phyloP scores from a whole-genome alignment of 2,329 filamentous ascomycete genomes.

The Xylariaceae sp. region DNA sequence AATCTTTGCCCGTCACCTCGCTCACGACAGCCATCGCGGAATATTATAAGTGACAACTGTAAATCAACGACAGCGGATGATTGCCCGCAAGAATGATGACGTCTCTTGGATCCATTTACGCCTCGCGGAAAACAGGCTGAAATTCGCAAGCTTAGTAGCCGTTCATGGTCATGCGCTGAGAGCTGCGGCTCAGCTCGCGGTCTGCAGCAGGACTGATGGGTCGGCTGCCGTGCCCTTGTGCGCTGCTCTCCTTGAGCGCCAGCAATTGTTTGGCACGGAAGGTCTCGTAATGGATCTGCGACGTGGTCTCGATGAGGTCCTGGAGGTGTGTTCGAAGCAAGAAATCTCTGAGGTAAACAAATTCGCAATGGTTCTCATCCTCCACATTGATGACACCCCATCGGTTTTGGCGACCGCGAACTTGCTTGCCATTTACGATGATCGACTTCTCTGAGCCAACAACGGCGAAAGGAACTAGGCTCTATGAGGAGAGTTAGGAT shows the following conservation, averaged over 20 bases:
- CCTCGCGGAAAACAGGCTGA: conserved; percentile 20
- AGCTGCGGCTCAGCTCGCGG: conserved; percentile 92
- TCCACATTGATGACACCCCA: conserved; percentile 99
- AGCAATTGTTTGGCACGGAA: conserved; percentile 99
- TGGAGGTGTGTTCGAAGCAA: conserved; percentile 96
- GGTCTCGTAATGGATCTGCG: conserved; percentile 99
- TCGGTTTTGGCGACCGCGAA: conserved; percentile 95
- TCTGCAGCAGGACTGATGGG: conserved; percentile 95
- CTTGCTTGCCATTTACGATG: conserved; percentile 94
- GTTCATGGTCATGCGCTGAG: conserved; percentile 97
- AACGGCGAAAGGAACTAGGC: conserved; percentile 93
- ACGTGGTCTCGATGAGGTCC: conserved; percentile 98
- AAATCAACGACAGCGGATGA: not conserved
- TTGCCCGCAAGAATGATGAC: conserved; percentile 7
- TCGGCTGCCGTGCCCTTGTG: conserved; percentile 74
- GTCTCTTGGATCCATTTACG: conserved; percentile 13
- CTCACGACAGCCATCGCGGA: too few species aligned
- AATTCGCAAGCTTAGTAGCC: conserved; percentile 67
- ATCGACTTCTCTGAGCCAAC: conserved; percentile 98
- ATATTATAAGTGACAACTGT: not conserved
- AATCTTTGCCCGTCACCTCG: too few species aligned
- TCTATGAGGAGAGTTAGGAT: conserved; percentile 49
- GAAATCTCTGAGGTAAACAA: conserved; percentile 97
- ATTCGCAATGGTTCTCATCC: conserved; percentile 99
- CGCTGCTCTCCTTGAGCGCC: conserved; percentile 96